Conservation (phyloP, 139 green algal genomes). For the Desmodesmus armatus region DNA sequence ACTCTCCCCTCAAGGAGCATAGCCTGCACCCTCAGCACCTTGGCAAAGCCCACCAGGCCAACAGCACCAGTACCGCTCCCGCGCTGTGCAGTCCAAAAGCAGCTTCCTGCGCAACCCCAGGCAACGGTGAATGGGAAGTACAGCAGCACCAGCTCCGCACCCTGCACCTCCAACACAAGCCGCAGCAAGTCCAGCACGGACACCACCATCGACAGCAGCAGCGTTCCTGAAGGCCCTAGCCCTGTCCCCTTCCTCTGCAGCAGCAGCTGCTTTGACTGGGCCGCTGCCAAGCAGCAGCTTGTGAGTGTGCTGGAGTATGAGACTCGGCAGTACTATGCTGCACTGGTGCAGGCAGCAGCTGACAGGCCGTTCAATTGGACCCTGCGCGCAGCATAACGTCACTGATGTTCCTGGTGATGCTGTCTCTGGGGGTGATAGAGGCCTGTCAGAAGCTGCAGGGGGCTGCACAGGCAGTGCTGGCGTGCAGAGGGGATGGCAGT, state of each 20-base stretch:
- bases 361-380: neutral
- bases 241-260: neutral
- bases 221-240: too few relatives aligned
- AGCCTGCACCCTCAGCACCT: too few relatives aligned
- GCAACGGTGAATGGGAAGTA: too few relatives aligned
- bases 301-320: slow-evolving; percentile 24
- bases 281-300: neutral
- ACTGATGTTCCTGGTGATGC: slow-evolving; percentile 17
- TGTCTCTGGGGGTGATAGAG: slow-evolving; percentile 17
- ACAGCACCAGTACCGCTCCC: too few relatives aligned
- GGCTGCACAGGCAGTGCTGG: slow-evolving; percentile 17
- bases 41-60: too few relatives aligned
- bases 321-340: neutral
- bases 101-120: neutral
- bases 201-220: neutral
- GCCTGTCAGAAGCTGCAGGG: slow-evolving; percentile 36
- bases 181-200: neutral
- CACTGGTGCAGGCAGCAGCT: neutral
- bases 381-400: neutral
- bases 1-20: too few relatives aligned
- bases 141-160: too few relatives aligned
- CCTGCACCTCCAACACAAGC: neutral
- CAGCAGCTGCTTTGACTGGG: neutral
- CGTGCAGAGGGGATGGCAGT: neutral
- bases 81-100: neutral